A percentile compares a stretch with the other conserved stretches of the same genome.
Evolutionary conservation across 768 basidiomycete species (phyloP).

Genomic region (Tulasnella sp.): DNA sequence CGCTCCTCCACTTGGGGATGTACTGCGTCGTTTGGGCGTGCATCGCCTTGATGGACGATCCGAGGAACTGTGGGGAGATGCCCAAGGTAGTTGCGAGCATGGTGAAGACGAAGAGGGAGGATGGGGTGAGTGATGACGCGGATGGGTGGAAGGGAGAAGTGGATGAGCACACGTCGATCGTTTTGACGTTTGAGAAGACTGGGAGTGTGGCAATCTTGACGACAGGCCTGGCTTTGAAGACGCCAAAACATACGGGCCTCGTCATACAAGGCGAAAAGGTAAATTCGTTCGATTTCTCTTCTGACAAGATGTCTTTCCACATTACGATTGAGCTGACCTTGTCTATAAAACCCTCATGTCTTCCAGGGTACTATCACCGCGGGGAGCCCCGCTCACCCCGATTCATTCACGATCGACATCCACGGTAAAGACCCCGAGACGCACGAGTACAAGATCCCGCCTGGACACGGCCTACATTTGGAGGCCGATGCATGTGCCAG

Average conservation of each 20-base stretch:
- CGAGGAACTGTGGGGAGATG: slow-evolving; percentile 3
- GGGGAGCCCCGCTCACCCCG: slow-evolving; percentile 12
- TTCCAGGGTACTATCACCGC: no score
- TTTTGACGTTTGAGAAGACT: slow-evolving; percentile 15
- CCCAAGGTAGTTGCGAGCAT: slow-evolving; percentile 9
- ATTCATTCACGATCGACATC: slow-evolving; percentile 13
- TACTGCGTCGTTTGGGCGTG: slow-evolving; percentile 20
- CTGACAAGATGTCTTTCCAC: no score
- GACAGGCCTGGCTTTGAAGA: no score
- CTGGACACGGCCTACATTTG: slow-evolving; percentile 19
- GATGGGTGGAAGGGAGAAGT: slow-evolving; percentile 8
- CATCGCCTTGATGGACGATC: slow-evolving; percentile 16
- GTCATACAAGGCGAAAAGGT: no score
- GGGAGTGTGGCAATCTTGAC: no score
- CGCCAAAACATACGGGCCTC: no score
- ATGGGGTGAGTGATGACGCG: no score
- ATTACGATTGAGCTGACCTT: no score
- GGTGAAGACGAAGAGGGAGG: background rate
- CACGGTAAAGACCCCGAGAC: slow-evolving; percentile 11
- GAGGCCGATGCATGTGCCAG: slow-evolving; percentile 21
- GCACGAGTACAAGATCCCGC: background rate
- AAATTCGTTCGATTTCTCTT: no score
- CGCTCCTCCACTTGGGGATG: slow-evolving; percentile 20
- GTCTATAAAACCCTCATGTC: no score
- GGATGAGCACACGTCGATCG: slow-evolving; percentile 17